Percentiles rank a stretch among this genome's conserved stretches.
These are phyloP conservation scores for Lablab purpureus DNA, from an alignment of 306 rosid genomes.

Conservation along the genomic window DNA sequence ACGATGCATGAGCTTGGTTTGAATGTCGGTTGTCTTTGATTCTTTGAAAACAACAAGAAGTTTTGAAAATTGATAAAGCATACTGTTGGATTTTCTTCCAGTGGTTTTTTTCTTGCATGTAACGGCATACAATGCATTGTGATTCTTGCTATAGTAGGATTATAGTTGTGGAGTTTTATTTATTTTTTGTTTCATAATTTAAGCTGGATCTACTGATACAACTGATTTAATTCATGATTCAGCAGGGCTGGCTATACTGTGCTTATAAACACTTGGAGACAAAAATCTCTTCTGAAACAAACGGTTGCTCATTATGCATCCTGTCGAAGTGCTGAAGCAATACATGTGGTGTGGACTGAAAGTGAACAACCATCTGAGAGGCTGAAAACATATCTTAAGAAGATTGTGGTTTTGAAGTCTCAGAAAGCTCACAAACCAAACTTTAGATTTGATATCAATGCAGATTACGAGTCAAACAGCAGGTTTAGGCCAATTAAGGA, in stretches of 20 bases:
- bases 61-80: background rate
- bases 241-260: slow-evolving; percentile 70
- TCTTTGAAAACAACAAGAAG: background rate
- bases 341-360: slow-evolving; percentile 60
- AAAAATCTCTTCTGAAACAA: slow-evolving; percentile 57
- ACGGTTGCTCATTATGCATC: slow-evolving; percentile 60
- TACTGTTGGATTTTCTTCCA: background rate
- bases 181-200: background rate
- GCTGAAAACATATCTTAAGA: slow-evolving; percentile 53
- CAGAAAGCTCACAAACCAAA: slow-evolving; percentile 44
- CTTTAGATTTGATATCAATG: slow-evolving; percentile 50
- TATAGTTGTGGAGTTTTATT: slow-evolving; percentile 1
- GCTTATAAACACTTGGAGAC: slow-evolving; percentile 67
- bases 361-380: slow-evolving; percentile 51
- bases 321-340: slow-evolving; percentile 50
- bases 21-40: background rate
- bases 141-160: slow-evolving; percentile 2
- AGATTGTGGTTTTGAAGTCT: slow-evolving; percentile 50
- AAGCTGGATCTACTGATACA: slow-evolving; percentile 14
- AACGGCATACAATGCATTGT: background rate
- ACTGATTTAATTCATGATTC: slow-evolving; percentile 28
- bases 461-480: slow-evolving; percentile 49
- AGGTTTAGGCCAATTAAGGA: slow-evolving; percentile 56
- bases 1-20: background rate
- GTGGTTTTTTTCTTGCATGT: background rate